Evolutionary conservation across 2,329 filamentous ascomycete genomes (phyloP), one percentile per base, ranked within the genome.

Genomic region (Aspergillus sp.): DNA sequence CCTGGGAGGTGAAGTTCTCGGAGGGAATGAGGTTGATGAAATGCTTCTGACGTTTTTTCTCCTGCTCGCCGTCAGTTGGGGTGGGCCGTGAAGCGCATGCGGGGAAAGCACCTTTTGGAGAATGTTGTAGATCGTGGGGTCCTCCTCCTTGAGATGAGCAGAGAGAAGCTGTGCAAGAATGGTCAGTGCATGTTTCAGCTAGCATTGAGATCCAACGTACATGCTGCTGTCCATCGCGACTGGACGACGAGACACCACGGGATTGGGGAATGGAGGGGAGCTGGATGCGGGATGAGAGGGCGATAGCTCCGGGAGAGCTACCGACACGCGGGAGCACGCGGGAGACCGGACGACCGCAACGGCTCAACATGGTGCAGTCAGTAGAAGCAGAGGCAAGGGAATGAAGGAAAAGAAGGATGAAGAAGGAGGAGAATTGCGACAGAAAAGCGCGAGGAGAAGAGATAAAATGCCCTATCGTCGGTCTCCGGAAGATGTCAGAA

Each of bases 11-110:
- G 68, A 96, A 95, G 77, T 96, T 96, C 76, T 96, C 91, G 6
- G 91, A 96, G 17, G 91, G 91, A 61, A 96, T 96, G 52, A 96
- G 81, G 74, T 97, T 97, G 78, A 99, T 96, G 68, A 96, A 99
- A 74, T 97, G 91, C 75, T 96, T 95, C 75, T 99, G 94, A 62
- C 94, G 84, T 62, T 82, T 83, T 83, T 97, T 97, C 80, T 99
- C 94, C 90, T 96, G 63, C 4, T 42, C 11, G 20, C 43, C 33
- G 36, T 69, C 17, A 68, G 60, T 20, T 33, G 4, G 24, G 32
- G 6, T 4, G 35, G 10, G 32, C 19, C 26, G n/a, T 33, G 16
- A n/a, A 2, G 6, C 5, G 13, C 17, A 45, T 42, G 41, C 47
- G 30, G 36, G 45, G 19, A 17, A 19, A 53, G 73, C 65, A 95